Evolutionary conservation across 1,284 basidiomycete species (phyloP), one percentile per base, ranked within the genome.

Genomic region (Inonotus hispidus): DNA sequence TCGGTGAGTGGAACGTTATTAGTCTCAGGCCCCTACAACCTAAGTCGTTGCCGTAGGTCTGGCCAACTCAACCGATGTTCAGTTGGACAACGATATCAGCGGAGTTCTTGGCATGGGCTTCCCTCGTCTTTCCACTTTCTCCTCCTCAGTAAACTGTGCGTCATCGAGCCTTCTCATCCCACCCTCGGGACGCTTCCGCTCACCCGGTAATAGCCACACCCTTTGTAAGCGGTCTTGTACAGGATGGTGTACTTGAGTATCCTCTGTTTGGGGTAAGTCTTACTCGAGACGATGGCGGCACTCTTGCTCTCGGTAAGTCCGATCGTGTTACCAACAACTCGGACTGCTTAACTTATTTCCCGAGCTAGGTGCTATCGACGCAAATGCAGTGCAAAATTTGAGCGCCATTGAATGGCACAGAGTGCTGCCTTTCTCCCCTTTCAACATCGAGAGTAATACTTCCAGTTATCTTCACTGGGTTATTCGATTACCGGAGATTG

Each of bases 391-490:
- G 4, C 74, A 72, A 35, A 82, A 90, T 68, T 68, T 76, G 3
- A 83, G 77, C 60, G 66, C 77, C 13, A 84, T 92, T 39, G 78
- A 77, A 52, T 92, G 89, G 89, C 86, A 86, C 64, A 79, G 82
- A 56, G 87, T 92, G 1, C 81, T 84, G 16, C 81, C 89, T 10
- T 92, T 92, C 68, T 76, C 83, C 29, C 89, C 89, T 2, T 75
- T 87, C 60, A 77, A 74, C 3, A 70, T 72, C 1, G 79, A 82
- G 62, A 79, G 73, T 62, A 86, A 84, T 65, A 70, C 75, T 14
- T 84, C 89, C 0, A 87, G 84, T 65, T 95, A 94, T 68, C 77
- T 94, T 35, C 87, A 89, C 64, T 95, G 93, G 93, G 81, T 84
- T 0, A 81, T 93, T 55, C 82, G 82, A 4, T 72, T 95, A 43